phyloP scores from a whole-genome alignment of 768 basidiomycete species.

The Naematelia encephala region DNA sequence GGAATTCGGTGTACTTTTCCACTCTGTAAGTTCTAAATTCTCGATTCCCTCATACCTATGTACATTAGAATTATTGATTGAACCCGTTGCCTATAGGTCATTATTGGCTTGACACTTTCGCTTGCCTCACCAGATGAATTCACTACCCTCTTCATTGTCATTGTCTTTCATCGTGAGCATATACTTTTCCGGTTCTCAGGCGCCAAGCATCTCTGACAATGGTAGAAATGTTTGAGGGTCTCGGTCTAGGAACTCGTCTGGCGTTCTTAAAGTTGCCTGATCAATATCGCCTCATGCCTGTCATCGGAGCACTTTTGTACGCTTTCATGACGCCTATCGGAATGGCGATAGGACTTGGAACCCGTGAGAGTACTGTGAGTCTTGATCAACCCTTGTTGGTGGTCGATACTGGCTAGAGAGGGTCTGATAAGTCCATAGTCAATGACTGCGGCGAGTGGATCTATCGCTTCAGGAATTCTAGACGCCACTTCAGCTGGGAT shows the following conservation, averaged over 20 bases:
- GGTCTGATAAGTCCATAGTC: too few relatives aligned
- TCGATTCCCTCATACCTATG: background rate
- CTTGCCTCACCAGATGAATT: slow-evolving; percentile 6
- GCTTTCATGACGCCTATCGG: slow-evolving; percentile 36
- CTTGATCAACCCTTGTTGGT: too few relatives aligned
- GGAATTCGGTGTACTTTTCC: slow-evolving; percentile 37
- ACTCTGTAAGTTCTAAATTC: slow-evolving; percentile 15
- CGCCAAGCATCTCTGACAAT: slow-evolving; percentile 16
- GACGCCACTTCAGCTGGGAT: slow-evolving; percentile 46
- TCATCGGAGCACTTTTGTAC: slow-evolving; percentile 29
- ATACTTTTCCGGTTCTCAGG: too few relatives aligned
- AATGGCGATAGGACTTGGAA: slow-evolving; percentile 35
- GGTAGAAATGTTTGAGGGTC: slow-evolving; percentile 27
- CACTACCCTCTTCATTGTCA: slow-evolving; percentile 11
- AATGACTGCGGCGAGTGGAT: slow-evolving; percentile 30
- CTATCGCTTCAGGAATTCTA: slow-evolving; percentile 43
- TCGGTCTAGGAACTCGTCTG: slow-evolving; percentile 36
- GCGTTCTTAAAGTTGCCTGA: slow-evolving; percentile 34
- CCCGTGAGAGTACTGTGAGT: slow-evolving; percentile 12
- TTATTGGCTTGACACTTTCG: slow-evolving; percentile 9
- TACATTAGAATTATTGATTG: background rate
- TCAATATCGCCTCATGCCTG: slow-evolving; percentile 16
- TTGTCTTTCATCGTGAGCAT: slow-evolving; percentile 15
- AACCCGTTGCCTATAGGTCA: background rate
- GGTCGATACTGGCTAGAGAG: too few relatives aligned